Evolutionary conservation across 2,329 filamentous ascomycete genomes (phyloP), one percentile per base, ranked within the genome.

Genomic region (Ustulina deusta): DNA sequence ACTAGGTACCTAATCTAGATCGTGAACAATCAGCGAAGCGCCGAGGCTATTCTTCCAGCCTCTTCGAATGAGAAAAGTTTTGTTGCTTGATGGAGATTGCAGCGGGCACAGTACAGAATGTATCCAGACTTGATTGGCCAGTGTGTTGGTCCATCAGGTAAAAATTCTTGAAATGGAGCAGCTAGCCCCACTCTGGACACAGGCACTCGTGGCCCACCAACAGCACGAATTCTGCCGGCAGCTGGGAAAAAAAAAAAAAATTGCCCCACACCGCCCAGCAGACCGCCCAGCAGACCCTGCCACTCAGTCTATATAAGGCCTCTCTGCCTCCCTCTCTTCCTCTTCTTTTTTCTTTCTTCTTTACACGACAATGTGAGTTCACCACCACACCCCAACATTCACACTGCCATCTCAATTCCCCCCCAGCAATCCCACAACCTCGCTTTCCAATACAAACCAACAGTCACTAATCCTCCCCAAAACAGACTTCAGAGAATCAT

Each of bases 401-500:
- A 27, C n/a, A 49, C 38, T 34, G 44, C 40, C 36, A 29, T 15
- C 25, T n/a, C n/a, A n/a, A n/a, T n/a, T n/a, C n/a, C n/a, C n/a
- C n/a, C n/a, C n/a, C n/a, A n/a, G n/a, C n/a, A n/a, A n/a, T n/a
- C n/a, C n/a, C n/a, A n/a, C n/a, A n/a, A n/a, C n/a, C n/a, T n/a
- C n/a, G n/a, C n/a, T n/a, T n/a, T n/a, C n/a, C n/a, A n/a, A n/a
- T n/a, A n/a, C n/a, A n/a, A n/a, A n/a, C 10, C 46, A 56, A 25
- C 62, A 70, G 66, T 51, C 61, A 65, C 68, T 71, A 48, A 64
- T 52, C 60, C 60, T 48, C 42, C 29, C 15, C 22, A 52, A 38
- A 59, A 69, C 73, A 77, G 74, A 76, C 73, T 72, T 72, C 79
- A 85, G 83, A 93, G 92, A 94, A 95, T 95, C 93, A 93, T 93